phyloP scores from a whole-genome alignment of 2,329 filamentous ascomycete genomes.

The Trichoderma sp. region DNA sequence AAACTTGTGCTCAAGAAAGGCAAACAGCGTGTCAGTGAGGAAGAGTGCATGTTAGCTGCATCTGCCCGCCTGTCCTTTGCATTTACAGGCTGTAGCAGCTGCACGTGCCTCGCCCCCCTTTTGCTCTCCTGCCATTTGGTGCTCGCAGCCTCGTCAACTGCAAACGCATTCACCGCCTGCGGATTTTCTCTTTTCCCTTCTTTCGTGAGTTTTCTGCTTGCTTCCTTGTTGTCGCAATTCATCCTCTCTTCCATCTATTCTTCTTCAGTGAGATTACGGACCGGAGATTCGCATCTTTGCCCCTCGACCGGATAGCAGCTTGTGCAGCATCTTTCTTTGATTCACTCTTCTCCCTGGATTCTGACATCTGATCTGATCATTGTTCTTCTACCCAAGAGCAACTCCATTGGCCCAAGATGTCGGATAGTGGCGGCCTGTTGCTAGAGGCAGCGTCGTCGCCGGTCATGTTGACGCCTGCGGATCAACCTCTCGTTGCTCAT shows the following conservation, averaged over 20 bases:
- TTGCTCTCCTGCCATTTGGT: not conserved
- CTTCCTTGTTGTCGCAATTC: too few species aligned
- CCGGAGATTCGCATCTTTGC: too few species aligned
- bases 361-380: too few species aligned
- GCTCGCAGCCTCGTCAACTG: not conserved
- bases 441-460: not conserved
- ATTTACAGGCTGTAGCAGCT: not conserved
- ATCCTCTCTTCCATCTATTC: not conserved
- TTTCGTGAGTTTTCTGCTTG: too few species aligned
- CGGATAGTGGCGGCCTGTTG: not conserved
- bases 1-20: not conserved
- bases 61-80: not conserved
- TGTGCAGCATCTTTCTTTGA: too few species aligned
- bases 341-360: not conserved
- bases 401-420: not conserved
- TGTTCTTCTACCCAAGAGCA: not conserved
- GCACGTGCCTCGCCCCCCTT: conserved; percentile 12
- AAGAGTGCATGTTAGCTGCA: not conserved
- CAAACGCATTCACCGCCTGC: not conserved
- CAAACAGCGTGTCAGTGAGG: not conserved
- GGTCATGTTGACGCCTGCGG: not conserved
- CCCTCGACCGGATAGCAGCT: not conserved
- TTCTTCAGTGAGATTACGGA: too few species aligned
- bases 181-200: not conserved
- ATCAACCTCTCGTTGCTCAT: not conserved